Percentiles rank a stretch among this genome's conserved stretches.
phyloP scores from a whole-genome alignment of 2,329 filamentous ascomycete species.

The Juglanconis sp. region DNA sequence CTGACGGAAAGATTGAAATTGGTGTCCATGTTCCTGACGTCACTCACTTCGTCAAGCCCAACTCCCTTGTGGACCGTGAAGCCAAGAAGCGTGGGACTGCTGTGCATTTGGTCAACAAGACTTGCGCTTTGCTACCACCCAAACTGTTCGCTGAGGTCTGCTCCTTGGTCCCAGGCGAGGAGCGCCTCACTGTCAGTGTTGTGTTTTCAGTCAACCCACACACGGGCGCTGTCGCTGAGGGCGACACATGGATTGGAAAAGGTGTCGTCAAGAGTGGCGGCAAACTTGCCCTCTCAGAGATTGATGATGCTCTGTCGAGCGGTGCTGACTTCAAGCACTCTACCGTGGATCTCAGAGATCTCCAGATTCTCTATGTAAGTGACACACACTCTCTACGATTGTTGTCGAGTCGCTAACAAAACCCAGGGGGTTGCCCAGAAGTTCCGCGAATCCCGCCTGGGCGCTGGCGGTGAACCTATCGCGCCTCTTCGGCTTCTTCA shows the following conservation, averaged over 20 bases:
- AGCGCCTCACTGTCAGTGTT: constrained; percentile 86
- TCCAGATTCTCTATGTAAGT: constrained; percentile 73
- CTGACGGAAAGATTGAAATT: constrained; percentile 85
- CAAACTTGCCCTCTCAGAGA: constrained; percentile 79
- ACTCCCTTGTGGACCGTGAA: constrained; percentile 92
- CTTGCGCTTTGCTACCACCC: constrained; percentile 82
- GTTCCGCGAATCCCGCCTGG: constrained; percentile 84
- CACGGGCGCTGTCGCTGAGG: constrained; percentile 75
- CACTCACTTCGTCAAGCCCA: constrained; percentile 93
- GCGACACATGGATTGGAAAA: constrained; percentile 91
- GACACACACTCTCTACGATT: not conserved
- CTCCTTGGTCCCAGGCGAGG: constrained; percentile 81
- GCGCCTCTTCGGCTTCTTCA: constrained; percentile 85
- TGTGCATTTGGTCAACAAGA: constrained; percentile 87
- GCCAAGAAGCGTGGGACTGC: constrained; percentile 97
- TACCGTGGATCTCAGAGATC: constrained; percentile 67
- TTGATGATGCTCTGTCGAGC: constrained; percentile 75
- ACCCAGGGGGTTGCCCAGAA: constrained; percentile 73
- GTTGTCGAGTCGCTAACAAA: constrained; percentile 21
- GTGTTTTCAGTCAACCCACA: constrained; percentile 86
- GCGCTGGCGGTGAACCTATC: constrained; percentile 73
- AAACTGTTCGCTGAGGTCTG: constrained; percentile 85
- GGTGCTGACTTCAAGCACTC: constrained; percentile 60
- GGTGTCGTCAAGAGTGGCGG: constrained; percentile 88
- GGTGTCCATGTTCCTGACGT: constrained; percentile 94